phyloP scores from a whole-genome alignment of 2,329 filamentous ascomycete species.

The Xylariaceae sp. region DNA sequence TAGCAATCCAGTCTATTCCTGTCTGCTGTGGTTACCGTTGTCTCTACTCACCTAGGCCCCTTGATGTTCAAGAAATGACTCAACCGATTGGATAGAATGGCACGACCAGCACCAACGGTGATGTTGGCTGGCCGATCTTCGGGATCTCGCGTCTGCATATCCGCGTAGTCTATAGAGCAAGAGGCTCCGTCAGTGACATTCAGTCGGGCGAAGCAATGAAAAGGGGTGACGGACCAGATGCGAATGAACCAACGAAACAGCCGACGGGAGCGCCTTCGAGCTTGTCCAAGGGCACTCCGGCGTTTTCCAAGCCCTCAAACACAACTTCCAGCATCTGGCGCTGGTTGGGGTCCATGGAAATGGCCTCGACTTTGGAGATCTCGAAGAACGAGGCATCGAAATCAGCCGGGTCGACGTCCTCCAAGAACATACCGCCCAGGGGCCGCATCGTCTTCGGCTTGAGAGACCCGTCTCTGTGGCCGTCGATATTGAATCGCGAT shows the following conservation, averaged over 20 bases:
- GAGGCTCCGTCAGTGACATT: not conserved
- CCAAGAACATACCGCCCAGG: constrained; percentile 36
- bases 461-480: constrained; percentile 1
- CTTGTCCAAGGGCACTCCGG: constrained; percentile 14
- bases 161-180: constrained; percentile 19
- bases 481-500: not conserved
- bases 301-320: constrained; percentile 28
- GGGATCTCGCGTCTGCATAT: too few species aligned
- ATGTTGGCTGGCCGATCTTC: too few species aligned
- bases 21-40: too few species aligned
- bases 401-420: constrained; percentile 30
- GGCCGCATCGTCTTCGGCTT: constrained; percentile 34
- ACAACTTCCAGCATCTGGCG: constrained; percentile 29
- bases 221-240: not conserved
- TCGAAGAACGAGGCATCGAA: constrained; percentile 34
- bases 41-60: too few species aligned
- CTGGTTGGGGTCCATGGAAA: constrained; percentile 26
- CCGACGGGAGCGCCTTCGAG: constrained; percentile 2
- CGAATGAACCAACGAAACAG: constrained; percentile 4
- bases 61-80: constrained; percentile 12
- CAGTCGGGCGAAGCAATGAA: too few species aligned
- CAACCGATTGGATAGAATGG: too few species aligned
- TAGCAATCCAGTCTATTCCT: not conserved
- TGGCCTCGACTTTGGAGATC: constrained; percentile 15
- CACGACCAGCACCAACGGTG: too few species aligned